Evolutionary conservation across 495 filamentous ascomycete genomes (phyloP), one percentile per base, ranked within the genome.

Genomic region (Penicillium odoratum): DNA sequence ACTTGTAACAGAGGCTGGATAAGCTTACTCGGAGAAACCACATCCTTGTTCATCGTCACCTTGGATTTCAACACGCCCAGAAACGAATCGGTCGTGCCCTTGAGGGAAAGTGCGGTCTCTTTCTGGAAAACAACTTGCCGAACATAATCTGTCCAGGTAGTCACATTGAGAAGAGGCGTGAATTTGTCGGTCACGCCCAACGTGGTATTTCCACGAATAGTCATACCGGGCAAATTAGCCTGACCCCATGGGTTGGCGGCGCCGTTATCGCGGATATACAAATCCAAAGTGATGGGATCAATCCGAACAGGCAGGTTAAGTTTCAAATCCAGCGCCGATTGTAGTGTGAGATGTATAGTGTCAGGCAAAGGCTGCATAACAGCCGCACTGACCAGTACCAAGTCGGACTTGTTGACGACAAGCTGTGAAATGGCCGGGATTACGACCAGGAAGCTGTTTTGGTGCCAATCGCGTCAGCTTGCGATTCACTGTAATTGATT

Each of bases 351-450:
- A 28, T 61, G 36, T 4, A 78, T 57, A 0, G 65, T 68, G 29
- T 75, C 64, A 4, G 69, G 68, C 15, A 63, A 65, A 3, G 74
- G 70, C 16, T 74, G 59, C 38, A 73, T 59, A 16, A 79, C 65
- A 1, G 64, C 58, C 0, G 72, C 74, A 29, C 66, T 64, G 56
- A 69, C 68, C 10, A 79, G 67, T 1, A 77, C 65, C 15, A 79
- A 69, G 13, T 59, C 46, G 4, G 73, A 75, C 42, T 70, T 69
- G 61, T 74, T 62, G 28, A 78, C 69, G 40, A 79, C 69, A 29
- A 70, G 56, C 51, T 78, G 77, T 0, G 77, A 74, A 49, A 79
- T 68, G 50, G 73, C 74, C 3, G 77, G 77, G 21, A 79, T 72
- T 42, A 69, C 62, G 48, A 76, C 59, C 4, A 75, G 57, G 67